Evolutionary conservation across 148 eudicot species (phyloP), one percentile per base, ranked within the genome.

Genomic region (Rhododendron williamsianum): DNA sequence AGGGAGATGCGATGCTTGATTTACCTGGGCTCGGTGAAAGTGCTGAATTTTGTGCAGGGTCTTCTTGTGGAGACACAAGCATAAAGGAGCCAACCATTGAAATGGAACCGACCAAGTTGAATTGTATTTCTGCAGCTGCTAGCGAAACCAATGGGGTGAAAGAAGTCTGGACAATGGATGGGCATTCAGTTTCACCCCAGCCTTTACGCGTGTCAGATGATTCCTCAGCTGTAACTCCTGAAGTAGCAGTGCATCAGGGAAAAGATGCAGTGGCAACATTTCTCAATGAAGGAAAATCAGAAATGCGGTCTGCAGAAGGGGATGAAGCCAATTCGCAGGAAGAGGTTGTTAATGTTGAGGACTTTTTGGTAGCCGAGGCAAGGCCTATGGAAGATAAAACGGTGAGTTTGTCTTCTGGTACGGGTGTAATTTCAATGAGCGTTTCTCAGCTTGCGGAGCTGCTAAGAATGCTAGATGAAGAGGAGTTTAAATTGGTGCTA

Each of bases 361-460:
- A 27, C 54, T 56, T 67, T 82, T 46, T 81, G 83, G 23, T 52
- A 83, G 58, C 84, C 45, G 81, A 85, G 38, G 81, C 52, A 35
- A 84, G 63, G 46, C 58, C 71, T 73, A 15, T 77, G 73, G 87
- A 86, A 82, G 69, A 56, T 74, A 82, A 76, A 81, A 78, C 27
- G 73, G 84, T 71, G 27, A 88, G 78, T 78, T 79, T 90, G 74
- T 83, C 90, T 72, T 82, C 88, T 74, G 87, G 60, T 82, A 82
- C 84, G 74, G 86, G 86, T 81, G 87, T 82, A 79, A 82, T 88
- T 71, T 87, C 85, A 45, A 43, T 90, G 67, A 90, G 90, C 82
- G 87, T 92, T n/a, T 78, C 84, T 85, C 90, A 90, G 86, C 97
- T 94, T 56, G 92, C 91, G 30, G 91, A 91, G 86, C 80, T 93